phyloP scores from a whole-genome alignment of 1,284 basidiomycete genomes.

The Fomitopsis pinicola region DNA sequence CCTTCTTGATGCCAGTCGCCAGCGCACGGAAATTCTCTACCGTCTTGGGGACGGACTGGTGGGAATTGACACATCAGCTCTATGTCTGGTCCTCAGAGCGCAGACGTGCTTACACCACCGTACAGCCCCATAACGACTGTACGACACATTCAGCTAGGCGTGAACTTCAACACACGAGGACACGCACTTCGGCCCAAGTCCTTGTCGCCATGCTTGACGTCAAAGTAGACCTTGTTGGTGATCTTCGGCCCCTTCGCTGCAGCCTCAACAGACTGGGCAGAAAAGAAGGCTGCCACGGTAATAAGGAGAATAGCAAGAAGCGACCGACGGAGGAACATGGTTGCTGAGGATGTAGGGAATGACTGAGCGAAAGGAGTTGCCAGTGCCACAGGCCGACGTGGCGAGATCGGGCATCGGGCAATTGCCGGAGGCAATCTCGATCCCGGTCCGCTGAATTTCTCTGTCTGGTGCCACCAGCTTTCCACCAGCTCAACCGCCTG shows the following conservation, averaged over 20 bases:
- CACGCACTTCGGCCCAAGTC: slow-evolving; percentile 75
- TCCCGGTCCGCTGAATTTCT: slow-evolving; percentile 6
- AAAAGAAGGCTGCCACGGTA: slow-evolving; percentile 67
- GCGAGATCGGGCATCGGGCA: not conserved
- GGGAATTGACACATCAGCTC: slow-evolving; percentile 24
- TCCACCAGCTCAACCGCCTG: not conserved
- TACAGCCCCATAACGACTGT: slow-evolving; percentile 83
- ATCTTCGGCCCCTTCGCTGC: slow-evolving; percentile 73
- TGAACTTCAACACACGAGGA: slow-evolving; percentile 9
- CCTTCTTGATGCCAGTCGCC: slow-evolving; percentile 71
- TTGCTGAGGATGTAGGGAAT: slow-evolving; percentile 8
- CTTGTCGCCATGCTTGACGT: slow-evolving; percentile 86
- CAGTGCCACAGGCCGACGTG: slow-evolving; percentile 1
- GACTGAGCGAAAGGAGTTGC: slow-evolving; percentile 9
- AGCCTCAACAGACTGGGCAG: slow-evolving; percentile 64
- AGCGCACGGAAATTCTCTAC: slow-evolving; percentile 71
- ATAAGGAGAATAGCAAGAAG: slow-evolving; percentile 60
- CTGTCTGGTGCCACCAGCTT: not conserved
- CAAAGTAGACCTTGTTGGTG: slow-evolving; percentile 91
- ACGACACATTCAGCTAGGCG: slow-evolving; percentile 1
- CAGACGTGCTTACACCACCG: slow-evolving; percentile 50
- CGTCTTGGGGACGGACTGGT: slow-evolving; percentile 76
- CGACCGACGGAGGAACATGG: slow-evolving; percentile 52
- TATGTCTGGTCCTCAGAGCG: slow-evolving; percentile 8
- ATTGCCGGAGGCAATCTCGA: slow-evolving; percentile 3